Evolutionary conservation across 345 rosid species (phyloP), one percentile per base, ranked within the genome.

Genomic region (Capsella bursapastoris): DNA sequence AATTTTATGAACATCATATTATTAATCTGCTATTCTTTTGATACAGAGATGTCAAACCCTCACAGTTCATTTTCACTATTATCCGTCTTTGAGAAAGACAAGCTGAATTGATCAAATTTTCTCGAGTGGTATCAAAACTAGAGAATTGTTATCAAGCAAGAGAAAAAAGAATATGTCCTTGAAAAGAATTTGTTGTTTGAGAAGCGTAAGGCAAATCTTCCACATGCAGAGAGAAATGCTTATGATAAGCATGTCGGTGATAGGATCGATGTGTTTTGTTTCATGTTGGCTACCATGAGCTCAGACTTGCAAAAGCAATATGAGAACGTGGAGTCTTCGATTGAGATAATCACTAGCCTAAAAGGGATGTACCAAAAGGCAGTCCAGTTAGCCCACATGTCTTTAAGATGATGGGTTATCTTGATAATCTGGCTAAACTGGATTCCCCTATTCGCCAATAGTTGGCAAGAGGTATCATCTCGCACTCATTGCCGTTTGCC

Each of bases 281-380:
- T 57, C 1, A 34, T 56, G 25, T n/a, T 31, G 25, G 40, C 61
- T 56, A 32, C 62, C 43, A 56, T 56, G 60, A 29, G 28, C 37
- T 53, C 10, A 13, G 9, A 53, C 9, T 29, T 53, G 37, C 9
- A 53, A 1, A 53, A 53, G 37, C 35, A 53, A 29, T 28, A 11
- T 29, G 37, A 28, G 58, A 27, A 27, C 15, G 2, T 53, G 37
- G 22, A 18, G 22, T 18, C 22, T 1, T 1, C 22, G 0, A 29
- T 13, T 29, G 18, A 55, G 35, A 55, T 55, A n/a, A 28, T 53
- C 16, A 11, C 9, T 12, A 6, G 35, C 58, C 9, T 53, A 16
- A 57, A 41, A 11, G 7, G 22, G 22, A 32, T 57, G 40, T 57
- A 1, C 9, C 41, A 14, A 29, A 32, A 22, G 25, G 1, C 25